phyloP scores from a whole-genome alignment of 129 eudicot genomes.

The Centella asiatica region DNA sequence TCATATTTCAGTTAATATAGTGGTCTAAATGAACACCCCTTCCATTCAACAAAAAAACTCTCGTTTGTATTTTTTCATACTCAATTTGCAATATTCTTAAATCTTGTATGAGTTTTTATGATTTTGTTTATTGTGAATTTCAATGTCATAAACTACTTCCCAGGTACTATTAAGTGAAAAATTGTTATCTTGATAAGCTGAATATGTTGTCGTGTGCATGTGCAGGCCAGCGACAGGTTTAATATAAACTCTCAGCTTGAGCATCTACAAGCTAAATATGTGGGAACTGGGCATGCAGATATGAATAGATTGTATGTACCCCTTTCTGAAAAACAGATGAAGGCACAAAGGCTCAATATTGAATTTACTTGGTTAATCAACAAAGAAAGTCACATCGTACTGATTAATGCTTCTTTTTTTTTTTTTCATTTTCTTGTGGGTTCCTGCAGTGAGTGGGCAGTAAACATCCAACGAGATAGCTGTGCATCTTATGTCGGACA shows the following conservation, averaged over 20 bases:
- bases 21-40: too few species aligned
- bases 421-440: neutral
- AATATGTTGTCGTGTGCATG: constrained; percentile 1
- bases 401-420: neutral
- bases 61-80: too few species aligned
- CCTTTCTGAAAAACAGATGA: neutral
- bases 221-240: constrained; percentile 89
- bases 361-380: neutral
- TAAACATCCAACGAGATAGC: constrained; percentile 83
- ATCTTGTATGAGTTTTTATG: too few species aligned
- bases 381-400: neutral
- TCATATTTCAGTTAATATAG: too few species aligned
- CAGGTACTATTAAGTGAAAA: too few species aligned
- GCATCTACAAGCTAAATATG: constrained; percentile 94
- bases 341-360: neutral
- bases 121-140: too few species aligned
- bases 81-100: too few species aligned
- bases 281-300: constrained; percentile 86
- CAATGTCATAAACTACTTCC: too few species aligned
- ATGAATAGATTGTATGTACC: constrained; percentile 66
- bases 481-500: constrained; percentile 93
- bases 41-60: too few species aligned
- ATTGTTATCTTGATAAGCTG: too few species aligned
- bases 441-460: constrained; percentile 88
- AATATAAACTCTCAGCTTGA: constrained; percentile 85